Evolutionary conservation across 306 rosid species (phyloP).

Genomic region (Malus sieversii): DNA sequence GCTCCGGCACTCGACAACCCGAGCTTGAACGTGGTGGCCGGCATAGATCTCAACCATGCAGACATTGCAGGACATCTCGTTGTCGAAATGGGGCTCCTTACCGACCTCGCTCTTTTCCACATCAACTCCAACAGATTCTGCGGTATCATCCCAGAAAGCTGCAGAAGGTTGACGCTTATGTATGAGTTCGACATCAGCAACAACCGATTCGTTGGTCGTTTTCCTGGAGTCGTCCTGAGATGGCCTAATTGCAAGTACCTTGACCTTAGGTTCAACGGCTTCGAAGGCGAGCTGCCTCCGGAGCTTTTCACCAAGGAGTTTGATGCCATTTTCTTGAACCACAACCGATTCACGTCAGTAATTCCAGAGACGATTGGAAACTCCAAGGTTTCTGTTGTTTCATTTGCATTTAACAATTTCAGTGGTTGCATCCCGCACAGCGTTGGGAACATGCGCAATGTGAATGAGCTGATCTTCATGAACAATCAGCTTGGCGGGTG

Average conservation of each 20-base stretch:
- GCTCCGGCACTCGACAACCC: constrained; percentile 43
- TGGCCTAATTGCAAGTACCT: constrained; percentile 36
- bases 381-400: constrained; percentile 45
- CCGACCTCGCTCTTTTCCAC: constrained; percentile 61
- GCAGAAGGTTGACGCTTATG: constrained; percentile 36
- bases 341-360: constrained; percentile 24
- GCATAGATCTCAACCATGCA: constrained; percentile 67
- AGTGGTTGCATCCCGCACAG: constrained; percentile 58
- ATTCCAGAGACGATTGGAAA: constrained; percentile 45
- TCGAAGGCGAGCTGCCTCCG: constrained; percentile 56
- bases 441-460: constrained; percentile 44
- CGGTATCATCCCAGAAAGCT: constrained; percentile 54
- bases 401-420: constrained; percentile 54
- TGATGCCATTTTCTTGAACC: constrained; percentile 39
- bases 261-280: constrained; percentile 59
- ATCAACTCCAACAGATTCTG: constrained; percentile 71
- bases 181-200: constrained; percentile 64
- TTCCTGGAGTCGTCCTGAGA: constrained; percentile 39
- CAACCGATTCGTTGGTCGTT: constrained; percentile 70
- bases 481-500: constrained; percentile 57
- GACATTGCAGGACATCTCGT: constrained; percentile 80
- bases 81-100: constrained; percentile 45
- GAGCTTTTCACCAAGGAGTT: constrained; percentile 37
- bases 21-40: constrained; percentile 51
- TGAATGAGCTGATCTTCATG: constrained; percentile 52